Conservation (phyloP, 2,329 filamentous ascomycete species). For the Graphiopsis chlorocephala region DNA sequence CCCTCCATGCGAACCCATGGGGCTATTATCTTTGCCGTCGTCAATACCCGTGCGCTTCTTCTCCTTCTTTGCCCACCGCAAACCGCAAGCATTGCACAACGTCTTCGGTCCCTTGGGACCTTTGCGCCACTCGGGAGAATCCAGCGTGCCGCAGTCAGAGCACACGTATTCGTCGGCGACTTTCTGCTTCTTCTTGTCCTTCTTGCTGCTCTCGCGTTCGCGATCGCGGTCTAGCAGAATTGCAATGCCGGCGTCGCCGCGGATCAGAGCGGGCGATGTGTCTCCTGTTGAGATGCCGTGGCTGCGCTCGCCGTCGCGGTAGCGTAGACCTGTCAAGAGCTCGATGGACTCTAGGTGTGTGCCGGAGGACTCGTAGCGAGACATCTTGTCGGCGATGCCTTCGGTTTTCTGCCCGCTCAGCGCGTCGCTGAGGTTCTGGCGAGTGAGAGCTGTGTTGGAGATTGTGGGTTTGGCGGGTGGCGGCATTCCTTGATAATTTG, state of each 20-base stretch:
- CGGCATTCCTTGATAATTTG: slow-evolving; percentile 57
- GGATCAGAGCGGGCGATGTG: slow-evolving; percentile 74
- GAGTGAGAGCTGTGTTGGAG: slow-evolving; percentile 68
- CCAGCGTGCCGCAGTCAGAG: slow-evolving; percentile 89
- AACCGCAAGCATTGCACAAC: slow-evolving; percentile 88
- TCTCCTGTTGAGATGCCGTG: slow-evolving; percentile 85
- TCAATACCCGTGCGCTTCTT: slow-evolving; percentile 33
- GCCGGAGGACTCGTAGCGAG: slow-evolving; percentile 67
- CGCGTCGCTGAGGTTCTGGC: slow-evolving; percentile 75
- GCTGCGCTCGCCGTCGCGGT: slow-evolving; percentile 83
- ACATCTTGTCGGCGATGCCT: slow-evolving; percentile 81
- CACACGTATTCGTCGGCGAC: slow-evolving; percentile 84
- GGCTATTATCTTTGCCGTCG: neutral
- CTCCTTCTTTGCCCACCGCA: slow-evolving; percentile 41
- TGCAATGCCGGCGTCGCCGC: slow-evolving; percentile 81
- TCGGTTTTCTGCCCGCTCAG: slow-evolving; percentile 65
- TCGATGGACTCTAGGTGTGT: slow-evolving; percentile 85
- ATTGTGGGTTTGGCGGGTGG: slow-evolving; percentile 62
- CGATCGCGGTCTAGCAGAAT: slow-evolving; percentile 80
- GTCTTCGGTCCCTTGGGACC: slow-evolving; percentile 91
- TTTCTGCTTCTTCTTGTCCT: slow-evolving; percentile 86
- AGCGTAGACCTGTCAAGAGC: slow-evolving; percentile 84
- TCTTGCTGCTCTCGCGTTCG: slow-evolving; percentile 70
- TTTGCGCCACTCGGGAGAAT: slow-evolving; percentile 95
- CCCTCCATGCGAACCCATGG: neutral